These are phyloP conservation scores for Volvox carteri DNA, from an alignment of 163 green algal genomes.

Conservation along the genomic window DNA sequence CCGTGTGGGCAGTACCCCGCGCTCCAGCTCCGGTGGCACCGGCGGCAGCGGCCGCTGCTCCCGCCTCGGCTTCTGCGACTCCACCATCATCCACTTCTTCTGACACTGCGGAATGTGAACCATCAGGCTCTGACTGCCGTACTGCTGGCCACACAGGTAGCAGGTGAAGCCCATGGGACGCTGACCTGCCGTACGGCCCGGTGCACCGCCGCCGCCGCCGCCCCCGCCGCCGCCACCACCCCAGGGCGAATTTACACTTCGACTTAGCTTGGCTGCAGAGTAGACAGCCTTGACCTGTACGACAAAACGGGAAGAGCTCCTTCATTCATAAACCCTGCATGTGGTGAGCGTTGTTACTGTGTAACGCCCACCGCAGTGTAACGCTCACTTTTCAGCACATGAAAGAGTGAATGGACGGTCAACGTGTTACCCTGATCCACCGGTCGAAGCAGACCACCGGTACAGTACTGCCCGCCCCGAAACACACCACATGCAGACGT, in stretches of 20 bases:
- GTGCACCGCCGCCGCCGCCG: not conserved
- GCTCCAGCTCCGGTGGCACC: constrained; percentile 48
- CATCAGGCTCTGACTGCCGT: constrained; percentile 64
- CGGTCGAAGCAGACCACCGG: too few species aligned
- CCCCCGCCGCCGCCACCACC: not conserved
- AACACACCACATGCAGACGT: too few species aligned
- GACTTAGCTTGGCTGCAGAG: constrained; percentile 23
- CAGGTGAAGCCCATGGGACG: constrained; percentile 56
- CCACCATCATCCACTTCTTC: constrained; percentile 74
- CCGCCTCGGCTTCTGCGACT: constrained; percentile 56
- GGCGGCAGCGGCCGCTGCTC: constrained; percentile 68
- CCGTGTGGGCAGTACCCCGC: constrained; percentile 42
- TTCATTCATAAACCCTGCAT: too few species aligned
- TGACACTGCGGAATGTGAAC: constrained; percentile 78
- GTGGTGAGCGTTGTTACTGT: too few species aligned
- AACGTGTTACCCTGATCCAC: too few species aligned
- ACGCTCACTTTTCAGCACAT: too few species aligned
- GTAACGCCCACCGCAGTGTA: too few species aligned
- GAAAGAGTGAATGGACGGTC: too few species aligned
- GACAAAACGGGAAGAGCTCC: too few species aligned
- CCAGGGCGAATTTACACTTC: constrained; percentile 7
- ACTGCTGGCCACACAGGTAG: constrained; percentile 63
- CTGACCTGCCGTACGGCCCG: constrained; percentile 24
- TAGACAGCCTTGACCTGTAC: constrained; percentile 48
- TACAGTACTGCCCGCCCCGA: too few species aligned